Conservation (phyloP, 306 rosid species). For the Mimosa pudica region DNA sequence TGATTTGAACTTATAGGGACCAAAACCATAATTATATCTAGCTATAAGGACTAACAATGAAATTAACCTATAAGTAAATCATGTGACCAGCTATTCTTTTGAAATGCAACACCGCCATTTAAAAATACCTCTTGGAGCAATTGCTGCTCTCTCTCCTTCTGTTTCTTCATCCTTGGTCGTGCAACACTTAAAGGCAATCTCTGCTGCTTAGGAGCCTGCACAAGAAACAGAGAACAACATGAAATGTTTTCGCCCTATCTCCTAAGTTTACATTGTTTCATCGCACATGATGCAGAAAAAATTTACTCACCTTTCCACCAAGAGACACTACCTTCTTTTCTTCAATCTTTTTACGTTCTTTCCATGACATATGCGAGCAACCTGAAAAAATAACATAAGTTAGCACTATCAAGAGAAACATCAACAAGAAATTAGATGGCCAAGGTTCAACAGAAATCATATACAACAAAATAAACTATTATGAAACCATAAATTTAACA, state of each 20-base stretch:
- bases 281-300: background rate
- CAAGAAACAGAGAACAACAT: slow-evolving; percentile 6
- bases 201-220: slow-evolving; percentile 53
- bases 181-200: slow-evolving; percentile 60
- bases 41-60: too few species aligned
- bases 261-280: background rate
- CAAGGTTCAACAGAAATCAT: background rate
- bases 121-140: slow-evolving; percentile 51
- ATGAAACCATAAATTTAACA: background rate
- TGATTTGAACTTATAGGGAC: too few species aligned
- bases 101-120: background rate
- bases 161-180: slow-evolving; percentile 59
- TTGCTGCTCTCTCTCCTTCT: slow-evolving; percentile 61
- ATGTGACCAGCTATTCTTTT: background rate
- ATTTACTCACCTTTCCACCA: slow-evolving; percentile 75
- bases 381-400: slow-evolving; percentile 44
- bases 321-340: slow-evolving; percentile 67
- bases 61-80: too few species aligned
- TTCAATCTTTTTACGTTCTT: slow-evolving; percentile 73
- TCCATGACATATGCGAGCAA: slow-evolving; percentile 80
- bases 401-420: slow-evolving; percentile 27
- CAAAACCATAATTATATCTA: too few species aligned
- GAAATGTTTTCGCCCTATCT: background rate
- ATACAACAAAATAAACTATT: slow-evolving; percentile 12
- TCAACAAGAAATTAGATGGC: slow-evolving; percentile 1